Evolutionary conservation across 257 asterid genomes (phyloP).

Genomic region (Solanum pinnatisectum): DNA sequence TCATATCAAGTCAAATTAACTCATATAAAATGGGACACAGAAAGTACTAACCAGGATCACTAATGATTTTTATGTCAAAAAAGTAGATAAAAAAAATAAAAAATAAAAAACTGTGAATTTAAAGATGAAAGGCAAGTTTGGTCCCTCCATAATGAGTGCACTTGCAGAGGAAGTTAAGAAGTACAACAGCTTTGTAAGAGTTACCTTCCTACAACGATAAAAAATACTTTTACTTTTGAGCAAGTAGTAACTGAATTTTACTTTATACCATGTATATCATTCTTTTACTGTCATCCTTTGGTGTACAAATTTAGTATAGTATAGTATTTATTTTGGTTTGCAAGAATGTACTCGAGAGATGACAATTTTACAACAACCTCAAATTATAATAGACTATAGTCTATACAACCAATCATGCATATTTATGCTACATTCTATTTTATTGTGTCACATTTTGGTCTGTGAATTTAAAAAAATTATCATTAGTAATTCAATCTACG

Average conservation of each 20-base stretch:
- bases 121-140: background rate
- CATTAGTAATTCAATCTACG: background rate
- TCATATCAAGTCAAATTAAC: background rate
- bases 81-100: background rate
- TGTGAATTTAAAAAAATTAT: no score
- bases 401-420: background rate
- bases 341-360: background rate
- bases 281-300: background rate
- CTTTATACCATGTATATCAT: background rate
- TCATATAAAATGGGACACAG: background rate
- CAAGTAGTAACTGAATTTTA: background rate
- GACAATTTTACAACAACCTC: background rate
- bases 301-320: background rate
- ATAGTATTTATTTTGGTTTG: background rate
- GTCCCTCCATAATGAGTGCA: background rate
- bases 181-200: background rate
- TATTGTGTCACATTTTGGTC: background rate
- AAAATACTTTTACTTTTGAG: background rate
- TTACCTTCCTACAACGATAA: conserved; percentile 10
- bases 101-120: background rate
- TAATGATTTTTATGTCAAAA: background rate
- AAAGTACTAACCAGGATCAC: background rate
- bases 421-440: background rate
- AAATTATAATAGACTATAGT: no score
- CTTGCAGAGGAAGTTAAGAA: background rate